Evolutionary conservation across 106 monocot species (phyloP).

Genomic region (Narthecium ossifragum): DNA sequence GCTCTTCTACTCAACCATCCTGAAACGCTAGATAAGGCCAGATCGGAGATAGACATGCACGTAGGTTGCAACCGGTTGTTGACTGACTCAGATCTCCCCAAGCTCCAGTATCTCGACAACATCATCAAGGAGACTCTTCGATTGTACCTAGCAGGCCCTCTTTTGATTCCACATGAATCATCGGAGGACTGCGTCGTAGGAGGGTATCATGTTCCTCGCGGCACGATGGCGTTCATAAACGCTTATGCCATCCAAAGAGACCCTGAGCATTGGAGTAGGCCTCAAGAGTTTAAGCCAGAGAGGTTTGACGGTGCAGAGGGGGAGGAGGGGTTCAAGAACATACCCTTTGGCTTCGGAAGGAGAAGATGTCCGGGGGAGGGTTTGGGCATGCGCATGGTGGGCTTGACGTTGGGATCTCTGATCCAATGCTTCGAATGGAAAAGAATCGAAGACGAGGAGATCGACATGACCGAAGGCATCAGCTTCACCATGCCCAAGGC

Average conservation of each 20-base stretch:
- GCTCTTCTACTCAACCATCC: not conserved
- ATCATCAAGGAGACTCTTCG: constrained; percentile 5
- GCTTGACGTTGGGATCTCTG: constrained; percentile 20
- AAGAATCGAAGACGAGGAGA: constrained; percentile 3
- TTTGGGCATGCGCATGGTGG: constrained; percentile 15
- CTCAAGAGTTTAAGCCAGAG: constrained; percentile 9
- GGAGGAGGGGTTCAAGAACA: not conserved
- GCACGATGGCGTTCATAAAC: constrained; percentile 25
- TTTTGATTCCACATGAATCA: constrained; percentile 20
- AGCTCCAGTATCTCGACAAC: not conserved
- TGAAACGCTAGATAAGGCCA: not conserved
- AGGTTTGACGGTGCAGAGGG: not conserved
- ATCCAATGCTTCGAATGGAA: constrained; percentile 52
- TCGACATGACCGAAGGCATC: constrained; percentile 28
- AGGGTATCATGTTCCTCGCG: constrained; percentile 15
- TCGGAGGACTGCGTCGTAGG: constrained; percentile 6
- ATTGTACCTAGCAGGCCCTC: constrained; percentile 9
- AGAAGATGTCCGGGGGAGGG: constrained; percentile 37
- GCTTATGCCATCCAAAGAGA: constrained; percentile 20
- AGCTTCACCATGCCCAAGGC: constrained; percentile 33
- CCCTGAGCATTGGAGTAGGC: constrained; percentile 19
- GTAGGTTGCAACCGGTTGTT: not conserved
- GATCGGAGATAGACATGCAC: not conserved
- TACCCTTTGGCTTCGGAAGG: constrained; percentile 39
- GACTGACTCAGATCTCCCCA: not conserved